Conservation (phyloP, 345 rosid species). For the Rhodamnia argentea region DNA sequence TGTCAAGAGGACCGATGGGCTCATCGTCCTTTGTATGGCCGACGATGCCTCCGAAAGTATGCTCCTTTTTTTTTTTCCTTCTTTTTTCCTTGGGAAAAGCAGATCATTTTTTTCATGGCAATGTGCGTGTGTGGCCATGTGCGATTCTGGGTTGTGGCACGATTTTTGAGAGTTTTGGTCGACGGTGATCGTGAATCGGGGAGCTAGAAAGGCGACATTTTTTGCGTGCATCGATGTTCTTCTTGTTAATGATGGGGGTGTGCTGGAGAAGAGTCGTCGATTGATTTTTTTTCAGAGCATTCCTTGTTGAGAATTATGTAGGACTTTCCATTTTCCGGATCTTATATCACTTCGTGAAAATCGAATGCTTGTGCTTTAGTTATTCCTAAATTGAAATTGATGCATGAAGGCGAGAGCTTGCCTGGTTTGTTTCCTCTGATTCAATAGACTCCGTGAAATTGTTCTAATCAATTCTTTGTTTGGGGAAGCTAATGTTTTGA, state of each 20-base stretch:
- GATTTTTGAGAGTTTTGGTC: background rate
- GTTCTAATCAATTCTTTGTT: background rate
- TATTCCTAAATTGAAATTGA: background rate
- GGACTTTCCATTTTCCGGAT: background rate
- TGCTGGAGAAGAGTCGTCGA: background rate
- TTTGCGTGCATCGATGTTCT: background rate
- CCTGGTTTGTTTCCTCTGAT: background rate
- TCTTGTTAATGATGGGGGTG: background rate
- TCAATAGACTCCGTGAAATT: background rate
- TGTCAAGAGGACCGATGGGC: slow-evolving; percentile 31
- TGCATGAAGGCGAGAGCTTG: background rate
- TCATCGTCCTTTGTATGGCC: slow-evolving; percentile 42
- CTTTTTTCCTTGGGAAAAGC: background rate
- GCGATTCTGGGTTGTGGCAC: background rate
- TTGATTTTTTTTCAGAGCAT: background rate
- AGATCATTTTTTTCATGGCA: background rate
- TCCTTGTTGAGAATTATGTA: background rate
- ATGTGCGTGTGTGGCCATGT: background rate
- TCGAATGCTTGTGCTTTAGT: background rate
- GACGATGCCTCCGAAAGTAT: slow-evolving; percentile 26
- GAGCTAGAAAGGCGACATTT: background rate
- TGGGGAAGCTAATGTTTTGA: background rate
- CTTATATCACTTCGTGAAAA: background rate
- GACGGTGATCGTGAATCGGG: background rate
- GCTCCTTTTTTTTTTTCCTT: background rate